These are phyloP conservation scores for Fistulifera pelliculosa DNA, from an alignment of 108 stramenopile species.

Conservation along the genomic window DNA sequence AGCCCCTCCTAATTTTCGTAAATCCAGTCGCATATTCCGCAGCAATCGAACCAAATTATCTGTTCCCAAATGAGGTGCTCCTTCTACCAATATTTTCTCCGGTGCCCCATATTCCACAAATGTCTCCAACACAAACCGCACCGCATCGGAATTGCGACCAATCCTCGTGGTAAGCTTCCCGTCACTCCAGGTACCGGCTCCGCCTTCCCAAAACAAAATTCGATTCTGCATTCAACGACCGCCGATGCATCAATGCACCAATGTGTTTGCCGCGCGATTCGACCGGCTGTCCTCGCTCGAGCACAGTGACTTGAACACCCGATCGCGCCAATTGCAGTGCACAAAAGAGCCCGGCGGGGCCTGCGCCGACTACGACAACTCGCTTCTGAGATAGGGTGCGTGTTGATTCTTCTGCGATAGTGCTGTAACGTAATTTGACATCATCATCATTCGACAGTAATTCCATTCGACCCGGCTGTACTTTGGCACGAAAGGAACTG, in stretches of 20 bases:
- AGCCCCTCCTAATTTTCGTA: slow-evolving; percentile 60
- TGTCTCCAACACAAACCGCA: slow-evolving; percentile 70
- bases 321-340: slow-evolving; percentile 62
- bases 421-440: not conserved
- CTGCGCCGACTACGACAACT: slow-evolving; percentile 71
- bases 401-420: not conserved
- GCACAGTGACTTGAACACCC: slow-evolving; percentile 56
- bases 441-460: not conserved
- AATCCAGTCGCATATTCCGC: slow-evolving; percentile 60
- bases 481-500: slow-evolving; percentile 16
- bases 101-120: slow-evolving; percentile 88
- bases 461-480: slow-evolving; percentile 44
- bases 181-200: slow-evolving; percentile 95
- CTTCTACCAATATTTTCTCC: slow-evolving; percentile 74
- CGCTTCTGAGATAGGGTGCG: slow-evolving; percentile 7
- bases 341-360: slow-evolving; percentile 90
- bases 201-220: slow-evolving; percentile 95
- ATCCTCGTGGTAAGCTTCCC: slow-evolving; percentile 94
- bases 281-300: slow-evolving; percentile 91
- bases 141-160: slow-evolving; percentile 73
- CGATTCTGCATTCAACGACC: slow-evolving; percentile 43
- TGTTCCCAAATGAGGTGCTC: slow-evolving; percentile 90
- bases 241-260: slow-evolving; percentile 75
- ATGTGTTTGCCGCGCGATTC: slow-evolving; percentile 85
- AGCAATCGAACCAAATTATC: slow-evolving; percentile 85